Percentiles rank a stretch among this genome's conserved stretches.
Conservation (phyloP, 768 basidiomycete genomes). For the Tricholoma bakamatsutake region DNA sequence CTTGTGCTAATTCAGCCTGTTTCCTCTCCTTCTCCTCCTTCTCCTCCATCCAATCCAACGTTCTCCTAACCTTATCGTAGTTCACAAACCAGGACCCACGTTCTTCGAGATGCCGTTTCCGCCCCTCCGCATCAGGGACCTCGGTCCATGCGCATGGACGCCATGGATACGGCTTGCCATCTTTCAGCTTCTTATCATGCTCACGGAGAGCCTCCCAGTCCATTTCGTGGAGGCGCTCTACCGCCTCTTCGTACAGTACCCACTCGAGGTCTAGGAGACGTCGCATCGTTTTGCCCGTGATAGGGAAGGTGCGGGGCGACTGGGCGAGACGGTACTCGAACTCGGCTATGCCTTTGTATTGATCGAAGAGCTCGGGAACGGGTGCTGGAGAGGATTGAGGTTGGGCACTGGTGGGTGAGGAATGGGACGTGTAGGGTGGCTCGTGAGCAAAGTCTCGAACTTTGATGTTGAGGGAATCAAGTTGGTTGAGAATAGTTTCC, state of each 20-base stretch:
- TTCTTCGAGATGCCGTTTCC: constrained; percentile 6
- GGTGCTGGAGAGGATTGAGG: constrained; percentile 7
- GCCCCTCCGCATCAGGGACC: constrained; percentile 10
- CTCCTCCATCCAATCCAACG: constrained; percentile 9
- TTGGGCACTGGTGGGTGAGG: constrained; percentile 3
- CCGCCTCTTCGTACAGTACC: constrained; percentile 29
- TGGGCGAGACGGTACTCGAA: constrained; percentile 33
- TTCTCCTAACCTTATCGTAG: constrained; percentile 9
- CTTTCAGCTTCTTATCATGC: constrained; percentile 18
- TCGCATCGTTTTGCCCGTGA: constrained; percentile 31
- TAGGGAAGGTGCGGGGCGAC: constrained; percentile 22
- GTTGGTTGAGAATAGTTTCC: constrained; percentile 23
- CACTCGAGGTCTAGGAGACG: constrained; percentile 35
- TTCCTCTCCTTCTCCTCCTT: constrained; percentile 7
- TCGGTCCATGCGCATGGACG: constrained; percentile 8
- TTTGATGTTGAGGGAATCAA: constrained; percentile 30
- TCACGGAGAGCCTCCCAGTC: constrained; percentile 29
- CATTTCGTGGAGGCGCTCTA: constrained; percentile 22
- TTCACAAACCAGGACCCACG: constrained; percentile 2
- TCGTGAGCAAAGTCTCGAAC: constrained; percentile 36
- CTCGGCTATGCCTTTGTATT: constrained; percentile 30
- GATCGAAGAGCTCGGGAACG: constrained; percentile 34
- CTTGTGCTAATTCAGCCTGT: constrained; percentile 8
- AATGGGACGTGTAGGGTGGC: not conserved
- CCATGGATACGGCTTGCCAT: constrained; percentile 11